Evolutionary conservation across 2,329 filamentous ascomycete species (phyloP), one percentile per base, ranked within the genome.

Genomic region (Clarireedia homoeocarpa): DNA sequence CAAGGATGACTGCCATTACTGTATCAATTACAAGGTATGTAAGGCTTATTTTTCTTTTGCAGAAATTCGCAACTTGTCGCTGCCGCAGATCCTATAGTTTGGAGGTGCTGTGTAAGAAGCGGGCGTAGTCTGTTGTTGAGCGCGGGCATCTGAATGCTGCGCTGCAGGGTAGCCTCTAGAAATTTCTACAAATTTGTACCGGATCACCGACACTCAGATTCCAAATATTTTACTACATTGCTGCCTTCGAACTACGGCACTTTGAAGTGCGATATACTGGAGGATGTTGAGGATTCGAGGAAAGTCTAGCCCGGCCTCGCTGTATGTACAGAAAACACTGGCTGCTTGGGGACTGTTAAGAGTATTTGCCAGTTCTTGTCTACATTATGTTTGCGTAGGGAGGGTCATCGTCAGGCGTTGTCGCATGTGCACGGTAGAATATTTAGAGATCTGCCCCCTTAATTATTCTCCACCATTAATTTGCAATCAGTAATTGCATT

Each of bases 41-140:
- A 54, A 54, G 36, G 45, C 52, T 42, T 48, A 53, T 53, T 54
- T 14, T 47, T 34, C 12, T 24, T 34, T 15, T 10, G 14, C 27
- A 20, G 50, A 27, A 12, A 23, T 46, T 42, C 17, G 36, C 20
- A 44, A 38, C 44, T 47, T 47, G 48, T 61, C 42, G 61, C 58
- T 57, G 56, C 59, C 63, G 62, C 61, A 59, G 59, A 62, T 63
- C 58, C 57, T 60, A 47, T 50, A 56, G 56, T 56, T 26, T 40
- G 9, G 36, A 53, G 51, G 55, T 40, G 15, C 46, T 27, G 53
- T 34, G 46, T 36, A 55, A 55, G 6, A 42, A 44, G 53, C 42
- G 38, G 53, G 53, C 38, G 27, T 17, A 44, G 27, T 47, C 23
- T 20, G 20, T 42, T 51, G 4, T 46, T 26, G 20, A 20, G 42